Evolutionary conservation across 2,329 filamentous ascomycete species (phyloP).

Genomic region (Verticillium isaacii): DNA sequence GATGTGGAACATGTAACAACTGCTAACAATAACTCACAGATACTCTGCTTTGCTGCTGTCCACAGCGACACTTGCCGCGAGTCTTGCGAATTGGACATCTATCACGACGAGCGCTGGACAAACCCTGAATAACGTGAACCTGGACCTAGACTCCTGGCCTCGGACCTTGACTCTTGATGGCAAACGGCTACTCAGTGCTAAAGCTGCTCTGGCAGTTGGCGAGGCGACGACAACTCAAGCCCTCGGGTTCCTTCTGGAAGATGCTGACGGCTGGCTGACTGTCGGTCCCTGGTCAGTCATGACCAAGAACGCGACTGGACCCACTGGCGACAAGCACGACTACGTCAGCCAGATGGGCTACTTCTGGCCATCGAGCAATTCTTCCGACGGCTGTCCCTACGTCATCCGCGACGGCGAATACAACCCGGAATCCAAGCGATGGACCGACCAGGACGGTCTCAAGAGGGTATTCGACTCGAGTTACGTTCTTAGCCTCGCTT

Average conservation of each 20-base stretch:
- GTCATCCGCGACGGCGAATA: constrained; percentile 17
- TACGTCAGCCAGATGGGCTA: constrained; percentile 18
- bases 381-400: constrained; percentile 17
- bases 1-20: too few relatives aligned
- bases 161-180: neutral
- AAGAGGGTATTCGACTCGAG: constrained; percentile 18
- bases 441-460: constrained; percentile 13
- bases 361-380: constrained; percentile 16
- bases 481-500: constrained; percentile 18
- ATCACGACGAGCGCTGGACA: too few relatives aligned
- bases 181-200: neutral
- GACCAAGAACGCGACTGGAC: constrained; percentile 12
- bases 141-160: too few relatives aligned
- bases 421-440: constrained; percentile 16
- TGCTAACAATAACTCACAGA: too few relatives aligned
- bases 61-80: too few relatives aligned
- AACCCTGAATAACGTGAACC: too few relatives aligned
- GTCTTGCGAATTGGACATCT: too few relatives aligned
- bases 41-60: too few relatives aligned
- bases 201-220: neutral
- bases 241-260: neutral
- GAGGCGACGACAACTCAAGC: neutral
- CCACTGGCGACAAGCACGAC: constrained; percentile 17
- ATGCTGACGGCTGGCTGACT: constrained; percentile 12
- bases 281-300: constrained; percentile 20